Evolutionary conservation across 805 yeast genomes (phyloP).

Genomic region (Lipomyces kockii): DNA sequence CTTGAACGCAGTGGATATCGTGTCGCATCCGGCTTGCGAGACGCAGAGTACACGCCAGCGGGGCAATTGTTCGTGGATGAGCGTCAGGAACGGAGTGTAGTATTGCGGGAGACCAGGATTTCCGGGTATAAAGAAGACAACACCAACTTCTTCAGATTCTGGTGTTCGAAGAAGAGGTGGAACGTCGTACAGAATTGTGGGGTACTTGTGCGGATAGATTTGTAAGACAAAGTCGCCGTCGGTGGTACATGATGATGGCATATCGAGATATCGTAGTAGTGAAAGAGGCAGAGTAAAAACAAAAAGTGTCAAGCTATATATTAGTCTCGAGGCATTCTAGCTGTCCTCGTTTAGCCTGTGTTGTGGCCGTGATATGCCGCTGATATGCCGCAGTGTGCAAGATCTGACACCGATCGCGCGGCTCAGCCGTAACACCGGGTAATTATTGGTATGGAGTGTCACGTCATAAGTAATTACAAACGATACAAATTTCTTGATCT

Average conservation of each 20-base stretch:
- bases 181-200: constrained; percentile 28
- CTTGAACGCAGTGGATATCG: constrained; percentile 11
- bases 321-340: no score
- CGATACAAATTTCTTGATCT: no score
- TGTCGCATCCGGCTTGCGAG: constrained; percentile 67
- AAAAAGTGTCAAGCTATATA: neutral
- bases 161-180: constrained; percentile 15
- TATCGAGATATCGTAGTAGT: neutral
- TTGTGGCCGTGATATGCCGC: neutral
- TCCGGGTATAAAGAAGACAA: constrained; percentile 71
- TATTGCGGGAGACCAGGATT: constrained; percentile 76
- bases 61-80: constrained; percentile 51
- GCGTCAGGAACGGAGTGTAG: constrained; percentile 59
- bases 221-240: neutral
- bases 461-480: no score
- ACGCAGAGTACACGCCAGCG: constrained; percentile 59
- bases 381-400: no score
- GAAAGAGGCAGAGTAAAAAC: neutral
- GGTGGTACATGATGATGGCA: neutral
- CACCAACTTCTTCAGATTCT: constrained; percentile 17
- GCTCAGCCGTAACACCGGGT: no score
- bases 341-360: neutral
- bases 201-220: constrained; percentile 20
- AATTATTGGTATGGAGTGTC: no score
- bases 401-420: no score